These are phyloP conservation scores for Ilex asprella DNA, from an alignment of 257 asterid species.

Conservation along the genomic window DNA sequence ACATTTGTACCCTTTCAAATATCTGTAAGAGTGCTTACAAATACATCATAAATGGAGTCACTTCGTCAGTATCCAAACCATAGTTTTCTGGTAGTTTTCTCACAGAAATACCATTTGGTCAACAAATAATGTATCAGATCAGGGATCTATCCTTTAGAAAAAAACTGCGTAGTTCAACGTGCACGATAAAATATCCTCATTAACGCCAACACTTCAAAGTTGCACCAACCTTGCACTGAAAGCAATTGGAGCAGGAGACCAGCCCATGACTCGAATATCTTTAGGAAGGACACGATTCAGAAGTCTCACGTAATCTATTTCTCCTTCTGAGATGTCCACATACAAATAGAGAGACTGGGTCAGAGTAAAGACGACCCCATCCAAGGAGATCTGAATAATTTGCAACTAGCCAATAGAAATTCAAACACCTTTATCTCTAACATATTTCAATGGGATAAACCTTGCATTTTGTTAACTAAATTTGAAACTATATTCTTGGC, in stretches of 20 bases:
- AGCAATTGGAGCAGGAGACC: constrained; percentile 82
- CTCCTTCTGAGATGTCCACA: constrained; percentile 44
- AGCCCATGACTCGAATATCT: constrained; percentile 83
- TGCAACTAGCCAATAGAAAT: too few relatives aligned
- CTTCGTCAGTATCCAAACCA: too few relatives aligned
- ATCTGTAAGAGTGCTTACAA: too few relatives aligned
- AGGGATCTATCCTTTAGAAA: neutral
- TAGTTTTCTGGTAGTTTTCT: too few relatives aligned
- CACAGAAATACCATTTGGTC: neutral
- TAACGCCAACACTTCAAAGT: neutral
- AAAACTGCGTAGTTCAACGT: too few relatives aligned
- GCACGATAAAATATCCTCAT: neutral
- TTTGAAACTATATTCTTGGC: neutral
- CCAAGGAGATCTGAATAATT: too few relatives aligned
- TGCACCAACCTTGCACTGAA: constrained; percentile 77
- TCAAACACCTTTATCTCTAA: too few relatives aligned
- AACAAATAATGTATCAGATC: neutral
- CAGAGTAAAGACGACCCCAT: neutral
- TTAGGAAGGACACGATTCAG: constrained; percentile 76
- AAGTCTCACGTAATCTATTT: constrained; percentile 73
- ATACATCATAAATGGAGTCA: too few relatives aligned
- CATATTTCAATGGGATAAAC: too few relatives aligned
- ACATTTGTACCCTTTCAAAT: too few relatives aligned
- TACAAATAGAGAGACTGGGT: constrained; percentile 13
- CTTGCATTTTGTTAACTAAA: neutral